Base-by-base conservation (phyloP, 345 rosid genomes). In the Kernera saxatilis region DNA sequence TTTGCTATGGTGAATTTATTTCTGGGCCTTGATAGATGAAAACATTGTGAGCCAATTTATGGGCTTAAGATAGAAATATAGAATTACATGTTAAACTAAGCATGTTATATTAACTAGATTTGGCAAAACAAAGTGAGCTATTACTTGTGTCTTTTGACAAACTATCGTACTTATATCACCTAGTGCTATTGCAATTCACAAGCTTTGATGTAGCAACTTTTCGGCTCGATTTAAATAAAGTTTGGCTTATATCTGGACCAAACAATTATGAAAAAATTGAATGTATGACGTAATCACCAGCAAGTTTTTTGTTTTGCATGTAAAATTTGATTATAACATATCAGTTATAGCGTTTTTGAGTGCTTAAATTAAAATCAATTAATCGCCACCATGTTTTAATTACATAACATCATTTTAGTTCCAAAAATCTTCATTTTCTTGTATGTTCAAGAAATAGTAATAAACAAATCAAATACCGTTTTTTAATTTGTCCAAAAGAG, bases 11-110 rank as follows among this genome's bases (percentile, higher is more conserved):
- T 52, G 21, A 40, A 40, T 59, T 9, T 41, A 21, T 71, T 27
- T 32, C 41, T 51, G 62, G 71, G 71, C 40, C 46, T 36, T 23
- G 50, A 6, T 66, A 35, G 48, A 22, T 10, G 18, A n/a, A 36
- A 50, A 25, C 5, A 15, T 18, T 14, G 50, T 12, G 2, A 52
- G 11, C 58, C n/a, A 46, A 39, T 18, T 19, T 37, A 60, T 60
- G 68, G 68, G 67, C 75, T 63, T 66, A 50, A 65, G 21, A n/a
- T 23, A 3, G 13, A 71, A 5, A 27, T 8, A n/a, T 27, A 39
- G 13, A 70, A 18, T 37, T 61, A 41, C 46, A n/a, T 40, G 53
- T 23, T 39, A 40, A 40, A n/a, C 13, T 18, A n/a, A 5, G 18
- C 50, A 37, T 68, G 13, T 15, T 36, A 8, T 32, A 44, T 21